phyloP scores from a whole-genome alignment of 306 rosid genomes.

The Sicyos baderoa region DNA sequence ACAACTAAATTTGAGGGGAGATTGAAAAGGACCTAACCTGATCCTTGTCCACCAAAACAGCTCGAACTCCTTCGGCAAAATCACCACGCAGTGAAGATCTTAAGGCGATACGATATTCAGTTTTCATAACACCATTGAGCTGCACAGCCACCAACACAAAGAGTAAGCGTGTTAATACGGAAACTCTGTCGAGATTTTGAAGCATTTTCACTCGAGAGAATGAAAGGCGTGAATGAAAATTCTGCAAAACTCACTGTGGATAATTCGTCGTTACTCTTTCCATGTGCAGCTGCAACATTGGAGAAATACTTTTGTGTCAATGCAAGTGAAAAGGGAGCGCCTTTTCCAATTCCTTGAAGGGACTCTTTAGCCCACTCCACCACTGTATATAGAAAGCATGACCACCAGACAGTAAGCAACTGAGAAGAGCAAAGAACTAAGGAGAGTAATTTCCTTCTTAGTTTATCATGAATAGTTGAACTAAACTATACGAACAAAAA shows the following conservation, averaged over 20 bases:
- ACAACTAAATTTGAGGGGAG: conserved; percentile 8
- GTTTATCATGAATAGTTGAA: neutral
- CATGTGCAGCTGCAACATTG: conserved; percentile 62
- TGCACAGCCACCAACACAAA: conserved; percentile 29
- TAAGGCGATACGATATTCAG: conserved; percentile 80
- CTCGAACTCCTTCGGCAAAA: conserved; percentile 94
- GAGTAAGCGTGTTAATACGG: neutral
- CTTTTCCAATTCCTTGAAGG: conserved; percentile 82
- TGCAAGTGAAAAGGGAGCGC: conserved; percentile 89
- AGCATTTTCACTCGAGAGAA: neutral
- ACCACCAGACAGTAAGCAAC: conserved; percentile 2
- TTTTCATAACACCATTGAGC: conserved; percentile 78
- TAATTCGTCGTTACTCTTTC: conserved; percentile 39
- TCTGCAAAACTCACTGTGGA: conserved; percentile 52
- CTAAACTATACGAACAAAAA: too few relatives aligned
- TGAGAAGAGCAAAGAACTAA: neutral
- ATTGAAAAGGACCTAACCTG: conserved; percentile 48
- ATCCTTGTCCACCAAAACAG: conserved; percentile 90
- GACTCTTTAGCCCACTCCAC: conserved; percentile 92
- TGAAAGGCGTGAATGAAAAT: neutral
- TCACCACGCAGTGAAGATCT: conserved; percentile 72
- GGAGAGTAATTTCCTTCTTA: neutral
- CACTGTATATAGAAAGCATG: conserved; percentile 37
- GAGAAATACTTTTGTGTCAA: conserved; percentile 75
- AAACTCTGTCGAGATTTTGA: neutral